Base-by-base conservation (phyloP, 1,139 yeast genomes). In the Blastobotrys serpentis region DNA sequence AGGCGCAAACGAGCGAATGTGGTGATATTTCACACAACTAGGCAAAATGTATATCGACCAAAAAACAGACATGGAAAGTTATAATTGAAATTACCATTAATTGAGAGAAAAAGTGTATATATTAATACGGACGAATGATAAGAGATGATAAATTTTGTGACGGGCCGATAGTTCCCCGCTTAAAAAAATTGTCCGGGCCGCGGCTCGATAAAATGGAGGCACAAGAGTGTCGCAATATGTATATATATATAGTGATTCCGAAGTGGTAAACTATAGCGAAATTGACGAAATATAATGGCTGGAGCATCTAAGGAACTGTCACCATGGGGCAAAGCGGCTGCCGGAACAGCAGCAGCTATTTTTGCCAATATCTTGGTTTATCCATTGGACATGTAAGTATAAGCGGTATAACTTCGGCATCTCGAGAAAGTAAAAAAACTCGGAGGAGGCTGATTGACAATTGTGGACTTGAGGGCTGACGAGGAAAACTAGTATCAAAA, bases 331-430 rank as follows among this genome's bases (percentile, higher is more conserved):
- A 82, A 83, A 63, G 96, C 96, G 0, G 77, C 86, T 16, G 83
- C 88, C 44, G 96, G 96, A 1, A 89, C 95, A 0, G 75, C 84
- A 49, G 95, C 95, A 5, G 87, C 95, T 2, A 85, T 83, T 40
- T 67, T 86, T 50, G 95, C 96, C 40, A 87, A 85, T 65, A 73
- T 88, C n/a, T 72, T 82, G 6, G 86, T 92, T 1, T 97, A 92
- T 66, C 98, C 98, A 1, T 70, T 92, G 26, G 98, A 92, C 63
- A 74, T 90, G 56, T 63, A 47, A 37, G 66, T 50, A 13, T 11
- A 7, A 23, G 26, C 26, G 10, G 26, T n/a, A n/a, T n/a, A n/a
- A n/a, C n/a, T n/a, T n/a, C n/a, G n/a, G n/a, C n/a, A 13, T 36
- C 14, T 25, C 6, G 17, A 18, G 14, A 18, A 8, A 16, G 11